phyloP scores from a whole-genome alignment of 2,329 filamentous ascomycete genomes.

The Colletotrichum cuscutae region DNA sequence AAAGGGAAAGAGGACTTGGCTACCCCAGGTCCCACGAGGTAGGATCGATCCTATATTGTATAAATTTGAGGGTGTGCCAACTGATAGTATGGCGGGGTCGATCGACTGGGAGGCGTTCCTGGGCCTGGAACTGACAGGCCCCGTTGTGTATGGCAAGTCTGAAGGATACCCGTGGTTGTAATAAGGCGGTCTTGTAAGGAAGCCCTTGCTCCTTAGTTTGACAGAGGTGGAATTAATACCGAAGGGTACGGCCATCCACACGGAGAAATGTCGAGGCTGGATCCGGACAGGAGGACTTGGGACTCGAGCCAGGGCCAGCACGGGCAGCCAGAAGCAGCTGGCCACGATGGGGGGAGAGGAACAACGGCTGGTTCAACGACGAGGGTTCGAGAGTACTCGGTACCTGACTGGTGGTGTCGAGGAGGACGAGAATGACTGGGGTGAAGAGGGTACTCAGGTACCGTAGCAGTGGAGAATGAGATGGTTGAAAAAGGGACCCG shows the following conservation, averaged over 20 bases:
- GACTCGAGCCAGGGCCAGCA: conserved; percentile 50
- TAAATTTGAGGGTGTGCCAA: conserved; percentile 50
- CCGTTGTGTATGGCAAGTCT: conserved; percentile 53
- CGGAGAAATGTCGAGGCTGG: conserved; percentile 59
- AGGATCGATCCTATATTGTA: conserved; percentile 47
- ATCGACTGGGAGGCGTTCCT: conserved; percentile 44
- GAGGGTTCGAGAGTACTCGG: conserved; percentile 44
- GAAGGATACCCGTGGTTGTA: conserved; percentile 38
- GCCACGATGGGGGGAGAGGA: conserved; percentile 34
- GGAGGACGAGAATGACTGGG: not conserved
- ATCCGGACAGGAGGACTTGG: conserved; percentile 47
- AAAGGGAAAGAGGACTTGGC: conserved; percentile 36
- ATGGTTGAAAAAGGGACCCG: conserved; percentile 40
- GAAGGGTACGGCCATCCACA: conserved; percentile 52
- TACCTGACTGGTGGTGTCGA: conserved; percentile 48
- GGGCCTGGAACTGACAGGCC: conserved; percentile 51
- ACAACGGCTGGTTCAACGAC: conserved; percentile 33
- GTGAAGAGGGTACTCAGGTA: conserved; percentile 14
- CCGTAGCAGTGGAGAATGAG: conserved; percentile 46
- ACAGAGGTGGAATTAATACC: conserved; percentile 61
- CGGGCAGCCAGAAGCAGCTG: conserved; percentile 40
- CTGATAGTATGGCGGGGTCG: conserved; percentile 52
- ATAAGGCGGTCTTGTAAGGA: conserved; percentile 50
- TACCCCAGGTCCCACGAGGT: conserved; percentile 39
- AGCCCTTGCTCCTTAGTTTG: conserved; percentile 53